A percentile compares a stretch with the other conserved stretches of the same genome.
Conservation (phyloP, 306 rosid genomes). For the Ceratonia siliqua region DNA sequence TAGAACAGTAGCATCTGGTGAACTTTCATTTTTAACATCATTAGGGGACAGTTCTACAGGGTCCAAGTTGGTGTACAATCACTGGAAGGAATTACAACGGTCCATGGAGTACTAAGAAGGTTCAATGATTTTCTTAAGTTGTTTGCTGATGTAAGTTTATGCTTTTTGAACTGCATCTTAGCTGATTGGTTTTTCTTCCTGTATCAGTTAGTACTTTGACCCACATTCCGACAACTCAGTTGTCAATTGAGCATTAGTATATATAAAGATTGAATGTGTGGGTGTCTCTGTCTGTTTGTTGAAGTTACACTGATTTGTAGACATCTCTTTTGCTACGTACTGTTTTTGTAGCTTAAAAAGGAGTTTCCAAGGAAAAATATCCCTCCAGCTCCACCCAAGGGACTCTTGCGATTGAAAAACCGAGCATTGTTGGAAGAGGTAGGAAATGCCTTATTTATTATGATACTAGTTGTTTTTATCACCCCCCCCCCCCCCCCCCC, state of each 20-base stretch:
- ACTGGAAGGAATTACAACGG: conserved; percentile 74
- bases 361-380: conserved; percentile 76
- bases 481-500: no score
- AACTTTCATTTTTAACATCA: conserved; percentile 58
- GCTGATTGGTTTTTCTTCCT: neutral
- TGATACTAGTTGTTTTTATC: conserved; percentile 25
- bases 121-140: conserved; percentile 94
- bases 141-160: conserved; percentile 73
- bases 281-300: conserved; percentile 15
- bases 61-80: conserved; percentile 95
- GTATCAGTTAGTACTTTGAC: conserved; percentile 10
- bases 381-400: conserved; percentile 94
- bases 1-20: conserved; percentile 29
- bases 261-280: neutral
- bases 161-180: conserved; percentile 12
- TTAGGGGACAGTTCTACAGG: conserved; percentile 97
- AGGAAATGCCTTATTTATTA: conserved; percentile 35
- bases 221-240: neutral
- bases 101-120: conserved; percentile 75
- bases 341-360: conserved; percentile 68
- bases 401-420: conserved; percentile 82
- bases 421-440: conserved; percentile 95
- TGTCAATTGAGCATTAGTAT: neutral
- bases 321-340: conserved; percentile 26
- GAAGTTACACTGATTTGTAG: conserved; percentile 31